Base-by-base conservation (phyloP, 441 rosid genomes). In the Populus hybrid region DNA sequence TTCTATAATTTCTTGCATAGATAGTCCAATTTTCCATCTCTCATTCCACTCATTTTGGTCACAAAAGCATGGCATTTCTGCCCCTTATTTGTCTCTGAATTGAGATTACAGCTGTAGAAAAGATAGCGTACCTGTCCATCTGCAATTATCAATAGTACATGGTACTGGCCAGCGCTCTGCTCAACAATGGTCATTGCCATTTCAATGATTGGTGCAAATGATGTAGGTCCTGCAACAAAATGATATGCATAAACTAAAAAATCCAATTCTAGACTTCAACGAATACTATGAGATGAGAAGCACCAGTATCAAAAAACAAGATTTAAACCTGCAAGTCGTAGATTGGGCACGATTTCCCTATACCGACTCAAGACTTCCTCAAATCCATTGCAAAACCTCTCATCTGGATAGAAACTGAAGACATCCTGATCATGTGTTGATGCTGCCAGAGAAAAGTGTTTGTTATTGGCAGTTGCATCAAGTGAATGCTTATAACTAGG, bases 91-190 rank as follows among this genome's bases (percentile, higher is more conserved):
- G 32, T 68, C n/a, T 9, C 18, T 14, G 14, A 61, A 73, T 19
- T 24, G 64, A 59, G 30, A 63, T 36, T 24, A 65, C 18, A 71
- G 8, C 6, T 23, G 53, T 23, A 23, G 9, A 19, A 23, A 36
- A 75, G 9, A 28, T 21, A 63, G 42, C 26, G 23, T 86, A 94
- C 98, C 96, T 94, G 99, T 71, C 99, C 99, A 85, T 96, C 99
- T 24, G 98, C 99, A 74, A 96, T 96, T 73, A 96, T 94, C 83
- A 96, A 75, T 78, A 96, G 78, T 79, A 96, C 98, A 79, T 96
- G 99, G 85, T 96, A 96, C 78, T 96, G 99, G 38, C 98, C 99
- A 23, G 90, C 91, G 77, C 96, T 96, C 80, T 91, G 87, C 87
- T 92, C 98, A 69, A 96, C 98, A 85, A 96, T 94, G 19, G 91